Percentiles rank a stretch among this genome's conserved stretches.
phyloP scores from a whole-genome alignment of 768 basidiomycete species.

The Suillus cothurnatus region DNA sequence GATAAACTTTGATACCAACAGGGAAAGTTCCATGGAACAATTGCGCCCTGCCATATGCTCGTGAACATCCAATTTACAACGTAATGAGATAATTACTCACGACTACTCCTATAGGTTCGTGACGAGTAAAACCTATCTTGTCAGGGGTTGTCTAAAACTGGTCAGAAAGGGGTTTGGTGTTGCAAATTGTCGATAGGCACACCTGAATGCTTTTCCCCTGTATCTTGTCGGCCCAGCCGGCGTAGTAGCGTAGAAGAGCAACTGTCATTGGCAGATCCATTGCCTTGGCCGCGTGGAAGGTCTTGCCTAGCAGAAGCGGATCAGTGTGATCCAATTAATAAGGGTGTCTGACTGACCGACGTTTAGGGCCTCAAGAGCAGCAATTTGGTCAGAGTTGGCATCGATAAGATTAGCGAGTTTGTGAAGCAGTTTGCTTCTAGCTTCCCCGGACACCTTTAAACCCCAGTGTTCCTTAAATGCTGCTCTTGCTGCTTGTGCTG shows the following conservation, averaged over 20 bases:
- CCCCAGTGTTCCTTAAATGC: conserved; percentile 71
- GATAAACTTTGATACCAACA: conserved; percentile 17
- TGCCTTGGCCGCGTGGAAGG: conserved; percentile 47
- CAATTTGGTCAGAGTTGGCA: conserved; percentile 58
- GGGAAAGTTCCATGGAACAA: conserved; percentile 73
- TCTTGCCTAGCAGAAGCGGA: conserved; percentile 47
- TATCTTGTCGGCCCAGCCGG: conserved; percentile 89
- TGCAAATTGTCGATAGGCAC: neutral
- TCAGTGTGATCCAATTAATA: neutral
- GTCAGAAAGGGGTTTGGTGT: neutral
- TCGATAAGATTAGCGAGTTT: conserved; percentile 72
- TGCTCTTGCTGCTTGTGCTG: conserved; percentile 67
- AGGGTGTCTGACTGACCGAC: conserved; percentile 48
- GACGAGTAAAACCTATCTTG: conserved; percentile 54
- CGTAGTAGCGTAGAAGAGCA: conserved; percentile 71
- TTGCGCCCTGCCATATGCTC: conserved; percentile 38
- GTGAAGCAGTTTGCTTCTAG: conserved; percentile 57
- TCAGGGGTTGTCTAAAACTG: conserved; percentile 30
- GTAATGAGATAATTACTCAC: conserved; percentile 55
- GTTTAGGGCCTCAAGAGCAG: conserved; percentile 75
- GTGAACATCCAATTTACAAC: conserved; percentile 45
- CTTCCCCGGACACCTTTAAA: conserved; percentile 51
- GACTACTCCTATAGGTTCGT: conserved; percentile 62
- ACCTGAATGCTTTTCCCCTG: conserved; percentile 73
- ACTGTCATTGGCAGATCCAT: conserved; percentile 52